Evolutionary conservation across 2,329 filamentous ascomycete species (phyloP), one percentile per base, ranked within the genome.

Genomic region (Fusarium graminum): DNA sequence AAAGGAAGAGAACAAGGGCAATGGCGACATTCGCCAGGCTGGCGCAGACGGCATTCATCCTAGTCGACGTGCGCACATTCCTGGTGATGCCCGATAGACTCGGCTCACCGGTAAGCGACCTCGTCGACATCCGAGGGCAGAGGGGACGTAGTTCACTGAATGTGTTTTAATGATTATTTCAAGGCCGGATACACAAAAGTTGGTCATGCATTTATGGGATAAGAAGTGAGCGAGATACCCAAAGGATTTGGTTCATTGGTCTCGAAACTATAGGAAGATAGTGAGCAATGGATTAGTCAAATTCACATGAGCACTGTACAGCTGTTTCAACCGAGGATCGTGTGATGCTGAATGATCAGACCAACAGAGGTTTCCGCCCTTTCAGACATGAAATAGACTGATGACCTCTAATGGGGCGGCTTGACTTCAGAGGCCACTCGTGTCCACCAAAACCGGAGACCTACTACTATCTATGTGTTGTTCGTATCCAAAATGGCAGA

Each of bases 31-130:
- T 73, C 60, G 65, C 70, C 55, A 47, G 42, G 53, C 65, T 19
- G 44, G 47, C 60, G 76, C 78, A 41, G 76, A 77, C 41, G 75
- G 75, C 56, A 81, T 87, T 43, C 85, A 87, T 65, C 85, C 85
- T 5, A 86, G 84, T 65, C 80, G 85, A 28, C 75, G 82, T 56
- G 81, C 69, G 10, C 69, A 71, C 41, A 64, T 76, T 32, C 73
- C 74, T 29, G 67, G 61, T 9, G 64, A 59, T 30, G 45, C 30
- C 40, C 57, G 52, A 47, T 72, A 63, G 45, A 53, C 16, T 16
- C 38, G 28, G 40, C 19, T 28, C 39, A 25, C 10, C n/a, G 44
- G 39, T 28, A 49, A 39, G 26, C 49, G 47, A 29, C 39, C 41
- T 40, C 40, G 40, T 14, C 45, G 19, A 22, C 14, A 36, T 12